phyloP scores from a whole-genome alignment of 108 stramenopile genomes.

The Schizochytrium sp. region DNA sequence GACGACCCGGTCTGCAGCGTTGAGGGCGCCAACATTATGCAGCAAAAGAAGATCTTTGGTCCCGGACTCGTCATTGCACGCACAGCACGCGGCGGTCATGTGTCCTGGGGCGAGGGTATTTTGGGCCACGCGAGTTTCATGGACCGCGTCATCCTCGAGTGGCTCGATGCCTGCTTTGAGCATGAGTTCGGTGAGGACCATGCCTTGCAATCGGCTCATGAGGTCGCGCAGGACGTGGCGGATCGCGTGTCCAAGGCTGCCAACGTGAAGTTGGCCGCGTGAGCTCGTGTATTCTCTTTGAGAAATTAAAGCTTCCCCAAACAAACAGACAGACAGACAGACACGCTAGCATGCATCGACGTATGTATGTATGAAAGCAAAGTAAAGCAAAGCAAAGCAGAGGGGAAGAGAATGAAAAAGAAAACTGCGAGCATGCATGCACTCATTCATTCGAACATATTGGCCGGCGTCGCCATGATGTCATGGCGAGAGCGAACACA shows the following conservation, averaged over 20 bases:
- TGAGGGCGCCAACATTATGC: background rate
- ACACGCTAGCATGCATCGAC: background rate
- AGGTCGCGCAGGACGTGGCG: background rate
- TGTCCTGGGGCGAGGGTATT: background rate
- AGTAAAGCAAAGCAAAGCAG: background rate
- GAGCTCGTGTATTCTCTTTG: background rate
- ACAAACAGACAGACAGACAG: background rate
- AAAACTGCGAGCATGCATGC: background rate
- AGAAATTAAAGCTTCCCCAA: background rate
- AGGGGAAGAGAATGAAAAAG: background rate
- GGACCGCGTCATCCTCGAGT: conserved; percentile 16
- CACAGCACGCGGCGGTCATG: background rate
- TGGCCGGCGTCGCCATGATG: background rate
- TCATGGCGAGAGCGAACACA: background rate
- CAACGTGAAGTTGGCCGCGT: background rate
- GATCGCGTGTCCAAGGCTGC: background rate
- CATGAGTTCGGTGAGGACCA: background rate
- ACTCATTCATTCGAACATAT: background rate
- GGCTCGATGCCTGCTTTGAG: background rate
- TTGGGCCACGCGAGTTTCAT: background rate
- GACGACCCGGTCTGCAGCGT: conserved; percentile 24
- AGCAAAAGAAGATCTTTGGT: background rate
- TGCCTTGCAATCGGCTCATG: background rate
- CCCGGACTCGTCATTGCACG: background rate
- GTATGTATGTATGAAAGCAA: no score